These are phyloP conservation scores for Sphagnum contortum DNA, from an alignment of 225 moss, liverwort and hornwort species.

Conservation along the genomic window DNA sequence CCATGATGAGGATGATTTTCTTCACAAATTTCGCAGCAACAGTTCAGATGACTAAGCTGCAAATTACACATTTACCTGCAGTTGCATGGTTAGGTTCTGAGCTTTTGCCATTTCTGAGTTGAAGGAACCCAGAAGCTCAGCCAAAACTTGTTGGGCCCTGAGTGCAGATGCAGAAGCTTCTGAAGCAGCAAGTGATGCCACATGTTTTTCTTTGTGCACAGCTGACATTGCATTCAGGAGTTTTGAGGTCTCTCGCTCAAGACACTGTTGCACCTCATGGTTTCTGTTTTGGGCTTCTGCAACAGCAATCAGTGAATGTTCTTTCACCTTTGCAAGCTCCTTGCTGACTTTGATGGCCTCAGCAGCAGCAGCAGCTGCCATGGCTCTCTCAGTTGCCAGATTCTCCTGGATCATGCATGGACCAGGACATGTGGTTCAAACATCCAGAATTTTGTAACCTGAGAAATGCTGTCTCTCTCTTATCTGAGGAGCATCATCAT, in stretches of 20 bases:
- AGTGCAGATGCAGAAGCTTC: conserved; percentile 38
- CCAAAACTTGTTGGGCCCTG: conserved; percentile 37
- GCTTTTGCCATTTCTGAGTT: conserved; percentile 45
- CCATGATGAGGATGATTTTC: too few species aligned
- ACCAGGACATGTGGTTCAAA: too few species aligned
- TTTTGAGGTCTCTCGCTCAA: conserved; percentile 33
- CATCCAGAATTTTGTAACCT: not conserved
- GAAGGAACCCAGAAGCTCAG: conserved; percentile 35
- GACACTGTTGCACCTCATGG: conserved; percentile 40
- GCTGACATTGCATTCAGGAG: conserved; percentile 16
- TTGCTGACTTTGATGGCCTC: conserved; percentile 13
- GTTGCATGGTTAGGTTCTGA: conserved; percentile 38
- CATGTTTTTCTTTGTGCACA: conserved; percentile 33
- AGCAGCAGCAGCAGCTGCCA: conserved; percentile 13
- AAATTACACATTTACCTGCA: conserved; percentile 10
- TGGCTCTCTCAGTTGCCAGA: conserved; percentile 38
- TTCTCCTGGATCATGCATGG: conserved; percentile 22
- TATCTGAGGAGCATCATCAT: too few species aligned
- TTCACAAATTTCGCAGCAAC: not conserved
- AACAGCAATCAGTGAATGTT: conserved; percentile 15
- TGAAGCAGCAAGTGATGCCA: conserved; percentile 44
- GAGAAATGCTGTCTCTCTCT: too few species aligned
- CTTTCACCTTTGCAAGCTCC: conserved; percentile 13
- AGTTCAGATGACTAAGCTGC: too few species aligned
- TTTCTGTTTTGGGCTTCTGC: conserved; percentile 15